Percentiles rank a stretch among this genome's conserved stretches.
These are phyloP conservation scores for Hypoxylon sp. DNA, from an alignment of 2,329 filamentous ascomycete species.

Conservation along the genomic window DNA sequence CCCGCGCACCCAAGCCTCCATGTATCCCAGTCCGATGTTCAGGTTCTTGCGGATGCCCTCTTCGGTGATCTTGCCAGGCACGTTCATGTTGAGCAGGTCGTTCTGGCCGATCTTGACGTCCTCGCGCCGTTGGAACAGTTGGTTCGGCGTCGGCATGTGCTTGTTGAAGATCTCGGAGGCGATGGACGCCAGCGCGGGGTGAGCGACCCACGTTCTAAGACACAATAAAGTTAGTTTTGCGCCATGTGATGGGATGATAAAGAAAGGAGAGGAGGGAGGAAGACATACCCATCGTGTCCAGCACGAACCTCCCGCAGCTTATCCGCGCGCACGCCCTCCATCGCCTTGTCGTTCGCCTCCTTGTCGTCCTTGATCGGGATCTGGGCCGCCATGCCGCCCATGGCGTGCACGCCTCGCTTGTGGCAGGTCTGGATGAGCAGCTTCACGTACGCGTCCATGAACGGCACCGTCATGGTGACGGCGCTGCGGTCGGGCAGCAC, in stretches of 20 bases:
- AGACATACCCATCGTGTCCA: slow-evolving; percentile 81
- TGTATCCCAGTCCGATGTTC: slow-evolving; percentile 95
- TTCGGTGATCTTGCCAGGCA: slow-evolving; percentile 90
- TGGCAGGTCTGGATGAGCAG: slow-evolving; percentile 99
- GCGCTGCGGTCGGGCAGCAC: slow-evolving; percentile 89
- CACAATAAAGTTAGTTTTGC: background rate
- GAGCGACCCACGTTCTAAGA: slow-evolving; percentile 85
- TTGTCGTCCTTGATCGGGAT: slow-evolving; percentile 98
- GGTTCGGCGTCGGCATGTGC: slow-evolving; percentile 98
- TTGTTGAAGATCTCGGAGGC: slow-evolving; percentile 95
- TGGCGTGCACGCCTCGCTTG: slow-evolving; percentile 94
- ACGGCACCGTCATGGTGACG: slow-evolving; percentile 97
- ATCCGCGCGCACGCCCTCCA: slow-evolving; percentile 91
- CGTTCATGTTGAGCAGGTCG: slow-evolving; percentile 97
- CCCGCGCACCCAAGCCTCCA: slow-evolving; percentile 97
- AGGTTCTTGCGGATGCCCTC: slow-evolving; percentile 97
- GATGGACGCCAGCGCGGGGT: slow-evolving; percentile 88
- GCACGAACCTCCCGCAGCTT: slow-evolving; percentile 96
- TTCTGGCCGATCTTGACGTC: slow-evolving; percentile 87
- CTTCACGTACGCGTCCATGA: slow-evolving; percentile 97
- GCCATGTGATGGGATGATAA: too few relatives aligned
- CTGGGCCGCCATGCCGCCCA: slow-evolving; percentile 98
- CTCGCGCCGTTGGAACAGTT: slow-evolving; percentile 89
- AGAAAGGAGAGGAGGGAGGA: background rate
- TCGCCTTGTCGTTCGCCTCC: slow-evolving; percentile 89